These are phyloP conservation scores for Gamsiella multidivaricata DNA, from an alignment of 192 early-diverging fungal species.

Conservation along the genomic window DNA sequence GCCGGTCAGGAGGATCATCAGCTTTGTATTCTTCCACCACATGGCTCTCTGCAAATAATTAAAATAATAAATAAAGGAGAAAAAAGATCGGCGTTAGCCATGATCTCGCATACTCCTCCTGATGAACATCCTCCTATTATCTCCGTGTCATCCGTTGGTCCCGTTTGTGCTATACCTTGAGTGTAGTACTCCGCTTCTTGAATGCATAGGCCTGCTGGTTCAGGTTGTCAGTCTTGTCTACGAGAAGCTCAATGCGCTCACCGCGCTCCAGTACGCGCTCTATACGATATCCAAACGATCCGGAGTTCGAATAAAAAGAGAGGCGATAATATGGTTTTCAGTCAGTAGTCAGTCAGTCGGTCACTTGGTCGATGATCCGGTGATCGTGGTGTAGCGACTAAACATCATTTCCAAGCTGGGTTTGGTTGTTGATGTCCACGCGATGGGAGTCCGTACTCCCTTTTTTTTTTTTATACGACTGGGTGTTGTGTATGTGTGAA, in stretches of 20 bases:
- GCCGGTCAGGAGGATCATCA: slow-evolving; percentile 75
- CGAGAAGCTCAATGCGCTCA: slow-evolving; percentile 88
- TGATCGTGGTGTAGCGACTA: too few species aligned
- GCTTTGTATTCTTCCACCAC: slow-evolving; percentile 96
- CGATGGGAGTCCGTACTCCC: neutral
- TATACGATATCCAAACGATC: slow-evolving; percentile 62
- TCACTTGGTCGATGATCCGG: neutral
- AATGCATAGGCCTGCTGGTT: slow-evolving; percentile 92
- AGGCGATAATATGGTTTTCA: neutral
- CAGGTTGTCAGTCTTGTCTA: slow-evolving; percentile 90
- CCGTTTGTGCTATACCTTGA: slow-evolving; percentile 63
- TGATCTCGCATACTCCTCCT: too few species aligned
- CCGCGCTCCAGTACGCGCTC: slow-evolving; percentile 90
- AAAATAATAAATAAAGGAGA: slow-evolving; percentile 5
- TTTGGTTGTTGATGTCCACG: too few species aligned
- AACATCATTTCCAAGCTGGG: too few species aligned
- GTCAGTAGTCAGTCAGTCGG: slow-evolving; percentile 15
- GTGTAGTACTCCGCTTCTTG: slow-evolving; percentile 84
- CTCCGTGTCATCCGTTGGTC: neutral
- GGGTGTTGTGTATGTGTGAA: neutral
- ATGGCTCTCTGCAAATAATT: slow-evolving; percentile 66
- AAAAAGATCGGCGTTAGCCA: neutral
- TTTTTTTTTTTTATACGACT: neutral
- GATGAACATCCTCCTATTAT: too few species aligned
- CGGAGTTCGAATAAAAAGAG: neutral